phyloP scores from a whole-genome alignment of 768 basidiomycete species.

The Ramaria sp. region DNA sequence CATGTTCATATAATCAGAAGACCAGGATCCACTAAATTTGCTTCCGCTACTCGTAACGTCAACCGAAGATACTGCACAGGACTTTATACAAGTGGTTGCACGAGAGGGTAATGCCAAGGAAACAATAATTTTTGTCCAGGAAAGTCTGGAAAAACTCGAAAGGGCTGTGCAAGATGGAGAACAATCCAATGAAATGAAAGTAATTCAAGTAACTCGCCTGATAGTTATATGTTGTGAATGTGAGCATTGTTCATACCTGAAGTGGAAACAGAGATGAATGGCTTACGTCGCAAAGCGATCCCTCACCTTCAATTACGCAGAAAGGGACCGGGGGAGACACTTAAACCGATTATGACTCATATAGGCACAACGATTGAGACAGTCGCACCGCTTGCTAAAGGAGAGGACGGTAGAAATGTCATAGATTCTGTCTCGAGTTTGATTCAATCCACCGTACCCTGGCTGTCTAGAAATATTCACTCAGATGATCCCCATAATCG shows the following conservation, averaged over 20 bases:
- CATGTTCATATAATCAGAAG: neutral
- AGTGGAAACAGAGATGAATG: neutral
- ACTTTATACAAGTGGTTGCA: slow-evolving; percentile 24
- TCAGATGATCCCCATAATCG: neutral
- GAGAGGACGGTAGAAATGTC: slow-evolving; percentile 11
- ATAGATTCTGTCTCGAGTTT: neutral
- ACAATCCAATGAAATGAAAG: neutral
- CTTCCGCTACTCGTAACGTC: slow-evolving; percentile 26
- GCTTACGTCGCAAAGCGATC: neutral
- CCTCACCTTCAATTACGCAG: slow-evolving; percentile 1
- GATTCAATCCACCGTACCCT: neutral
- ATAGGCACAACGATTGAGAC: neutral
- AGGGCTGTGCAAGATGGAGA: slow-evolving; percentile 12
- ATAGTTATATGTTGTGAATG: neutral
- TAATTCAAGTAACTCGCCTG: neutral
- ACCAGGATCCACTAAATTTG: slow-evolving; percentile 29
- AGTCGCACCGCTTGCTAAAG: slow-evolving; percentile 11
- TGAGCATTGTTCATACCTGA: neutral
- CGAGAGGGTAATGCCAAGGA: slow-evolving; percentile 28
- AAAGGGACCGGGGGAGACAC: slow-evolving; percentile 1
- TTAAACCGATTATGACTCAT: slow-evolving; percentile 3
- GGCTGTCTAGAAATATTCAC: neutral
- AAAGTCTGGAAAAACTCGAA: slow-evolving; percentile 24
- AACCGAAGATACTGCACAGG: slow-evolving; percentile 18
- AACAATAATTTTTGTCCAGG: slow-evolving; percentile 29